Evolutionary conservation across 768 basidiomycete genomes (phyloP), one percentile per base, ranked within the genome.

Genomic region (Boletus edulis): DNA sequence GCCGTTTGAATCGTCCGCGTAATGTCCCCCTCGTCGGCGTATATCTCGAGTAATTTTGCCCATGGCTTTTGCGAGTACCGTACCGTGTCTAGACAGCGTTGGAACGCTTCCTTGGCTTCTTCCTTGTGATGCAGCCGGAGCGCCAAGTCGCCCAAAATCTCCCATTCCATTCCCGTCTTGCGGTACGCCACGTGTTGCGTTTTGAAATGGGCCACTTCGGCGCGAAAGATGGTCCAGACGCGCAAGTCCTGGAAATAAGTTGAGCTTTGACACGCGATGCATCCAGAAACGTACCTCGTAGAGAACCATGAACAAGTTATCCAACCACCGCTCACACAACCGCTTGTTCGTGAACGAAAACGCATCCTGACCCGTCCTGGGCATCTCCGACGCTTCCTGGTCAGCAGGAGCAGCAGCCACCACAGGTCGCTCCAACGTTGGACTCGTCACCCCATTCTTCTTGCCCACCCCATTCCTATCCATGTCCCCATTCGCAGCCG

Each of bases 201-300:
- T 69, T 97, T 98, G 82, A 97, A 99, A 68, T 99, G 97, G 0
- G 95, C 94, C 12, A 98, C 91, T 67, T 98, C 97, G 3, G 97
- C 96, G 22, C 97, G 83, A 84, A 96, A 99, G 65, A 99, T 98
- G 1, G 97, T 99, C 89, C 96, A 98, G 5, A 99, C 91, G 15
- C 97, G 85, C 38, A 99, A 78, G 69, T 99, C 97, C 92, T 62
- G n/a, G 38, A 8, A 3, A 39, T 8, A 9, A 3, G 8, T 17
- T 10, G 9, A 18, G n/a, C 15, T n/a, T 18, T 14, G 17, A 18
- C 4, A 17, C 7, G 29, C 29, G 38, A 39, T 18, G 8, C n/a
- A 18, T 14, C n/a, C 0, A 18, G 14, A 18, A 17, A 70, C 80
- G 37, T 47, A 91, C 94, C 83, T 98, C 95, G 67, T 98, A 98